Evolutionary conservation across 2,329 filamentous ascomycete species (phyloP).

Genomic region (Phoma sp.): DNA sequence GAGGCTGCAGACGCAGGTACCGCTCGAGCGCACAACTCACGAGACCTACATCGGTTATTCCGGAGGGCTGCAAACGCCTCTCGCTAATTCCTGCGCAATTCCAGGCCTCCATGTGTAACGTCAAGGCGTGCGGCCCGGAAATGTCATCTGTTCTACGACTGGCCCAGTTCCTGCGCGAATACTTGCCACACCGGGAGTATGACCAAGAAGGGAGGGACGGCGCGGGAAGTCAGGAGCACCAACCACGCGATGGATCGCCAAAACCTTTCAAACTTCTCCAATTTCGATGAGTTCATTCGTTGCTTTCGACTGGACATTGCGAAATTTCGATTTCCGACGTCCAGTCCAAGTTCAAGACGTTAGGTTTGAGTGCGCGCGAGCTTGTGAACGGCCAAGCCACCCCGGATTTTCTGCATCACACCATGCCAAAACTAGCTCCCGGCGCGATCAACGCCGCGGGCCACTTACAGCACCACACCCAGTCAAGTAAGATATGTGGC

Average conservation of each 20-base stretch:
- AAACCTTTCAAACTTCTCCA: neutral
- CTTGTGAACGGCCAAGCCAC: constrained; percentile 20
- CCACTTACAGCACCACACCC: constrained; percentile 23
- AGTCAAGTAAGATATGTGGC: constrained; percentile 29
- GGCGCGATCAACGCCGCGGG: constrained; percentile 29
- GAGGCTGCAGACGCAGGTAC: constrained; percentile 13
- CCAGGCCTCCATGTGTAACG: constrained; percentile 17
- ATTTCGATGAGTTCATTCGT: neutral
- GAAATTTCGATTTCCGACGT: neutral
- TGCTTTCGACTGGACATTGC: neutral
- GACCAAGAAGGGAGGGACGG: constrained; percentile 29
- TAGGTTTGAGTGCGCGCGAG: constrained; percentile 10
- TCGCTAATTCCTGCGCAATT: neutral
- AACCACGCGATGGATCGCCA: constrained; percentile 1
- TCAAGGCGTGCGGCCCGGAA: constrained; percentile 22
- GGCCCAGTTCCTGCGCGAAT: constrained; percentile 25
- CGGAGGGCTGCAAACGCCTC: constrained; percentile 4
- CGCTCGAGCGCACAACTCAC: constrained; percentile 1
- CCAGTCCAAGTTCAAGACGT: neutral
- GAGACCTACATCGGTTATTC: neutral
- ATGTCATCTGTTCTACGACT: constrained; percentile 20
- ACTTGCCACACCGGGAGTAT: constrained; percentile 24
- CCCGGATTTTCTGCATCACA: constrained; percentile 32
- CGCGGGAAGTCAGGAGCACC: constrained; percentile 24
- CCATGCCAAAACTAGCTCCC: constrained; percentile 29